Evolutionary conservation across 164 flowering plant species (phyloP), one percentile per base, ranked within the genome.

Genomic region (Saururus chinensis): DNA sequence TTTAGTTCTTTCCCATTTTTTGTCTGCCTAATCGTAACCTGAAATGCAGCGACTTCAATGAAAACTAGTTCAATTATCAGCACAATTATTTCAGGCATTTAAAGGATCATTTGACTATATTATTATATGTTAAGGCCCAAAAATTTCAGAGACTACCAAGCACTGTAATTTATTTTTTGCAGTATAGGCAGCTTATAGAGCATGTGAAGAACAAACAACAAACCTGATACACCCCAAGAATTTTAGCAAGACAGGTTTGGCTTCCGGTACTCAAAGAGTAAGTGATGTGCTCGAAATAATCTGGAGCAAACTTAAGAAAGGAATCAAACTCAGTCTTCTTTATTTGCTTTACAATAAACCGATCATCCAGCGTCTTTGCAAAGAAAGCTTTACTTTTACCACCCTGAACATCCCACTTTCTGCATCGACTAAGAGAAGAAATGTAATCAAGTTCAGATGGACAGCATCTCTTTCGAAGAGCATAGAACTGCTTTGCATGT

Each of bases 201-300:
- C 49, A 12, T 45, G 14, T 45, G 17, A 45, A 12, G 2, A 12
- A 48, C 17, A 42, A 37, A 45, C 24, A 63, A 64, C 70, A 54
- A 53, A 93, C 99, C 99, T 93, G 95, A 80, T 90, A 88, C 60
- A 90, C 81, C 24, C 99, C 99, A 42, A 93, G 76, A 72, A 87
- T 85, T 78, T 93, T 93, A 7, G 95, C 92, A 56, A 93, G 96
- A 76, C 97, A 93, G 17, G 95, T 86, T 68, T 84, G 96, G 76
- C 75, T 87, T 54, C 91, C 84, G 16, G 69, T 63, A 24, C 75
- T 77, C 64, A 84, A 81, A 42, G 85, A 93, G 40, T 82, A 65
- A 20, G 73, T 82, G 77, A 90, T 80, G 78, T 93, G 76, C 63
- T 74, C 72, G 66, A 90, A 90, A 72, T 93, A 93, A n/a, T 80